Percentiles rank a stretch among this genome's conserved stretches.
These are phyloP conservation scores for Populus alba DNA, from an alignment of 345 rosid species.

Conservation along the genomic window DNA sequence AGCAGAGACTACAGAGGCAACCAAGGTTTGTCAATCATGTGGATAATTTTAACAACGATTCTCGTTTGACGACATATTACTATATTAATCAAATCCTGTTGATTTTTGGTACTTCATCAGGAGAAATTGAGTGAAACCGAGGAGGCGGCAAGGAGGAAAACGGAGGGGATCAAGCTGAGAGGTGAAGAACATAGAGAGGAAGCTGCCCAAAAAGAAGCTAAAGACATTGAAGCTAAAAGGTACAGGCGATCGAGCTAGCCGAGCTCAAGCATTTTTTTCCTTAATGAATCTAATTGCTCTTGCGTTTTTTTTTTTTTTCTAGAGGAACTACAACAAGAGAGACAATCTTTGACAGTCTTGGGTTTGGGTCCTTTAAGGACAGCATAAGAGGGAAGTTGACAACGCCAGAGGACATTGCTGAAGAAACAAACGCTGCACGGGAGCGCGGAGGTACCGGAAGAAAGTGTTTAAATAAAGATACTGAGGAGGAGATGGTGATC, in stretches of 20 bases:
- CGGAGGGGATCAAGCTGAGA: constrained; percentile 52
- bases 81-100: not conserved
- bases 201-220: constrained; percentile 23
- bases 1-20: constrained; percentile 39
- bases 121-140: constrained; percentile 45
- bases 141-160: constrained; percentile 46
- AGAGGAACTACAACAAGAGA: constrained; percentile 41
- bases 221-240: constrained; percentile 12
- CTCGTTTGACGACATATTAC: not conserved
- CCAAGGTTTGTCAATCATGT: constrained; percentile 26
- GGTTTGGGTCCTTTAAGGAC: constrained; percentile 33
- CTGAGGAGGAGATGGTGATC: not conserved
- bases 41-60: too few species aligned
- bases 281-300: not conserved
- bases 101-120: constrained; percentile 19
- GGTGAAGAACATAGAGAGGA: constrained; percentile 33
- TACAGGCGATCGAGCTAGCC: not conserved
- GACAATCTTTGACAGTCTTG: constrained; percentile 34
- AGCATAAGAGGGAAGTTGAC: constrained; percentile 41
- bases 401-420: constrained; percentile 31
- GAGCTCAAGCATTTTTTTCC: too few species aligned
- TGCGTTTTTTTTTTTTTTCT: not conserved
- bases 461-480: not conserved
- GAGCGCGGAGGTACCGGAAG: constrained; percentile 33
- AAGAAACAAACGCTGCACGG: constrained; percentile 32